Conservation (phyloP, 768 basidiomycete species). For the Lentinula boryana region DNA sequence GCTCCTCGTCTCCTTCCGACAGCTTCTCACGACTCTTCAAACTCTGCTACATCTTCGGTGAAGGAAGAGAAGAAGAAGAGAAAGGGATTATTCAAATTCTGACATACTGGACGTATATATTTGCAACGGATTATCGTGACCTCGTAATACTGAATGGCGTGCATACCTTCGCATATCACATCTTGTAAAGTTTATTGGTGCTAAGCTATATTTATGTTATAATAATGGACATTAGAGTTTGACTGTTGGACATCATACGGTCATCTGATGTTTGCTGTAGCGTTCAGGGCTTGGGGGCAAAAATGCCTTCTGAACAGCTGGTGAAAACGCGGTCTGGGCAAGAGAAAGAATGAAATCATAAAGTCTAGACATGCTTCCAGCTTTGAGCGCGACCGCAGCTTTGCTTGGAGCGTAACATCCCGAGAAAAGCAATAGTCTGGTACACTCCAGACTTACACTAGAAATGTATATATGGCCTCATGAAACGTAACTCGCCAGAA, state of each 20-base stretch:
- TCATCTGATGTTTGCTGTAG: too few species aligned
- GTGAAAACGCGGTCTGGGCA: background rate
- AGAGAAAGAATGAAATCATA: background rate
- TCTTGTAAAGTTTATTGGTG: background rate
- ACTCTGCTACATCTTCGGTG: conserved; percentile 26
- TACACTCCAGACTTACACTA: background rate
- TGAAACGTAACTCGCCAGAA: too few species aligned
- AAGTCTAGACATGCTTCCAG: background rate
- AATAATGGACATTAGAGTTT: background rate
- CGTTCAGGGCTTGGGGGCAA: background rate
- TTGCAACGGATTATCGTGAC: background rate
- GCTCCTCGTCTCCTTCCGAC: conserved; percentile 47
- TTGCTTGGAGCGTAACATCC: too few species aligned
- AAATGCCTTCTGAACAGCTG: background rate
- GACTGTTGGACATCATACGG: too few species aligned
- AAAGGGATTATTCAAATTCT: conserved; percentile 65
- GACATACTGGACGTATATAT: background rate
- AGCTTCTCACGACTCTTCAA: conserved; percentile 44
- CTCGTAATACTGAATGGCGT: background rate
- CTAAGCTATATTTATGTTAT: background rate
- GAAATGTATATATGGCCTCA: background rate
- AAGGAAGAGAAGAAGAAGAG: conserved; percentile 72
- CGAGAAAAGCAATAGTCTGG: background rate
- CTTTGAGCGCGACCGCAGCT: background rate
- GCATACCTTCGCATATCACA: background rate